A percentile compares a stretch with the other conserved stretches of the same genome.
These are phyloP conservation scores for Vigna hirtella DNA, from an alignment of 306 rosid genomes.

Conservation along the genomic window DNA sequence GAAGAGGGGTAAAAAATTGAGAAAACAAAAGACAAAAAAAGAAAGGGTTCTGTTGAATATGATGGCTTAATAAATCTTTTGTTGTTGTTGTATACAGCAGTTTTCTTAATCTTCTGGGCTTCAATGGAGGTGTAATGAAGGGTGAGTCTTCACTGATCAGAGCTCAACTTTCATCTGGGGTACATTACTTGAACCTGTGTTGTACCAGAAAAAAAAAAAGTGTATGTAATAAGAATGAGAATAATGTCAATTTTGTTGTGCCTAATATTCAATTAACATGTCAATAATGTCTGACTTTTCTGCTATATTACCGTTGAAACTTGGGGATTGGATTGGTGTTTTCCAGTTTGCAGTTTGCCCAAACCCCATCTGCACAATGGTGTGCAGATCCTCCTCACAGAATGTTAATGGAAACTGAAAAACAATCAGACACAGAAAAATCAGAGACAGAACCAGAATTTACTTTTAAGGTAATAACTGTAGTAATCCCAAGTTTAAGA, in stretches of 20 bases:
- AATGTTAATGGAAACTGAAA: conserved; percentile 68
- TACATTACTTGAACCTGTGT: conserved; percentile 75
- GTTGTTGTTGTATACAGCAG: conserved; percentile 65
- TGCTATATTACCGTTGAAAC: conserved; percentile 65
- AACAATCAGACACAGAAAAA: not conserved
- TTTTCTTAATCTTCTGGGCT: conserved; percentile 53
- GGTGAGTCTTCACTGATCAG: conserved; percentile 62
- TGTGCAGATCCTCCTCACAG: conserved; percentile 82
- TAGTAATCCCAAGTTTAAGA: too few relatives aligned
- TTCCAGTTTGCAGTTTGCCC: conserved; percentile 66
- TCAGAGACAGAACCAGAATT: not conserved
- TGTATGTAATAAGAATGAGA: not conserved
- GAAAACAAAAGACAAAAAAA: conserved; percentile 44
- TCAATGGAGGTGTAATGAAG: conserved; percentile 51
- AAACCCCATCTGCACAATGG: conserved; percentile 90
- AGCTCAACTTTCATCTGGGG: conserved; percentile 82
- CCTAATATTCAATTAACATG: conserved; percentile 26
- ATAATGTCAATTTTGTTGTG: conserved; percentile 46
- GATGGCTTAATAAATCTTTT: conserved; percentile 59
- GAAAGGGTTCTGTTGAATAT: conserved; percentile 44
- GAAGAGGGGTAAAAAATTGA: conserved; percentile 12
- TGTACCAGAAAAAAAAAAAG: not conserved
- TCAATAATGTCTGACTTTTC: conserved; percentile 10
- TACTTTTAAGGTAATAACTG: not conserved
- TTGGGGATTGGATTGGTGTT: conserved; percentile 58